Conservation (phyloP, 2,329 filamentous ascomycete genomes). For the Ceratocystis colombiana region DNA sequence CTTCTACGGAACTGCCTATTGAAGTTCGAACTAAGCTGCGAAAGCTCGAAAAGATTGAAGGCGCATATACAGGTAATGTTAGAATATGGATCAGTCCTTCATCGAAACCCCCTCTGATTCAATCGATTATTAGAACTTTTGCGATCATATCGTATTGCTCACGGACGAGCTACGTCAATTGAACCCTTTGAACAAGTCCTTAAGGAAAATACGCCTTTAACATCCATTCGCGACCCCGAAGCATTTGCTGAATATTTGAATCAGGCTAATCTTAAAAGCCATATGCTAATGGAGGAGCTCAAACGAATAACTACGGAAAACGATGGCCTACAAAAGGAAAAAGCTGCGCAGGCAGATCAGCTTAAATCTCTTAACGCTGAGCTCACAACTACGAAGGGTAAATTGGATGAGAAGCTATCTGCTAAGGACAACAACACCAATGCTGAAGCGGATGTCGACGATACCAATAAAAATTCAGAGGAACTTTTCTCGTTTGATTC, state of each 20-base stretch:
- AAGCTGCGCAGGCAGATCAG: conserved; percentile 36
- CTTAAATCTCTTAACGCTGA: conserved; percentile 45
- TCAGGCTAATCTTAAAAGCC: conserved; percentile 72
- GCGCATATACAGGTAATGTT: conserved; percentile 66
- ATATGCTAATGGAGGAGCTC: conserved; percentile 90
- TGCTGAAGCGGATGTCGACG: conserved; percentile 34
- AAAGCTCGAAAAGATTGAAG: conserved; percentile 82
- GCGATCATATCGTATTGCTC: conserved; percentile 82
- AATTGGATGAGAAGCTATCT: conserved; percentile 20
- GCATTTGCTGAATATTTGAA: conserved; percentile 83
- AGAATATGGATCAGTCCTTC: background rate
- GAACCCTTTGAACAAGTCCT: conserved; percentile 88
- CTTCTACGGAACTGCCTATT: conserved; percentile 50
- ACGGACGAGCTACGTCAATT: conserved; percentile 74
- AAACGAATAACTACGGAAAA: conserved; percentile 77
- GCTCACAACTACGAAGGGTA: conserved; percentile 31
- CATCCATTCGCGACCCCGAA: conserved; percentile 74
- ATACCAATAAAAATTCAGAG: conserved; percentile 30
- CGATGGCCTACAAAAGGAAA: conserved; percentile 67
- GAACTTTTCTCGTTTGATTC: conserved; percentile 90
- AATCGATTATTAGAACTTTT: conserved; percentile 55
- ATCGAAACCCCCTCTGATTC: background rate
- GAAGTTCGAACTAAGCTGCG: conserved; percentile 67
- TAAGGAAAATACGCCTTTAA: conserved; percentile 83
- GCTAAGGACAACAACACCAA: conserved; percentile 24